These are phyloP conservation scores for Xylariaceae sp. DNA, from an alignment of 2,329 filamentous ascomycete species.

Conservation along the genomic window DNA sequence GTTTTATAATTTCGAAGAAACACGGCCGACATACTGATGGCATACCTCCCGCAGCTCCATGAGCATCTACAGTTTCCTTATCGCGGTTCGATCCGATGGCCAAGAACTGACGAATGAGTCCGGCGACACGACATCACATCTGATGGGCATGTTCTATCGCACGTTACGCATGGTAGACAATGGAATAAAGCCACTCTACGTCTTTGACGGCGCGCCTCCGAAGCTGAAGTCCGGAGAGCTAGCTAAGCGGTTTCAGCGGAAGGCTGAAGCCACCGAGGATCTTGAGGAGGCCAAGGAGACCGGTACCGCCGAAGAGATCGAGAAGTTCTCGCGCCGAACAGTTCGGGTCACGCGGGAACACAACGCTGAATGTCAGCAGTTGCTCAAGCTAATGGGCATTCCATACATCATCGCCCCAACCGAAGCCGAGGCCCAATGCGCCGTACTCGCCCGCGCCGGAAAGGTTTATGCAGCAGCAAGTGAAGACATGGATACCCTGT, in stretches of 20 bases:
- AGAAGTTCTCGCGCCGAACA: conserved; percentile 92
- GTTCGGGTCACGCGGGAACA: conserved; percentile 95
- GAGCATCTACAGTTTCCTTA: conserved; percentile 98
- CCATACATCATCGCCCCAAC: conserved; percentile 94
- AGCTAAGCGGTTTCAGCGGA: conserved; percentile 91
- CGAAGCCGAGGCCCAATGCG: conserved; percentile 95
- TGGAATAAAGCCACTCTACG: conserved; percentile 96
- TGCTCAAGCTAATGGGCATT: conserved; percentile 92
- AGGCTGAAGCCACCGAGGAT: conserved; percentile 82
- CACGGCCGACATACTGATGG: neutral
- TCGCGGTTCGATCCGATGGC: conserved; percentile 93
- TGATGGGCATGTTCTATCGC: conserved; percentile 99
- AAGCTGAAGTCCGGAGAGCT: conserved; percentile 97
- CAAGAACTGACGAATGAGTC: conserved; percentile 93
- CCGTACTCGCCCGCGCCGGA: conserved; percentile 77
- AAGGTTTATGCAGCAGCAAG: conserved; percentile 96
- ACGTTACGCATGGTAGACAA: conserved; percentile 98
- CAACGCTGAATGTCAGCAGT: conserved; percentile 85
- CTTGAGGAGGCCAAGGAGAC: conserved; percentile 96
- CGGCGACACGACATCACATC: conserved; percentile 93
- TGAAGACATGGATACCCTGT: conserved; percentile 98
- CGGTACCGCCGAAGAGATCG: conserved; percentile 92
- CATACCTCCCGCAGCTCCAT: conserved; percentile 60
- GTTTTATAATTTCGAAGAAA: neutral
- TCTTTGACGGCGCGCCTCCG: conserved; percentile 93